phyloP scores from a whole-genome alignment of 2,329 filamentous ascomycete species.

The Fonsecaea monophora region DNA sequence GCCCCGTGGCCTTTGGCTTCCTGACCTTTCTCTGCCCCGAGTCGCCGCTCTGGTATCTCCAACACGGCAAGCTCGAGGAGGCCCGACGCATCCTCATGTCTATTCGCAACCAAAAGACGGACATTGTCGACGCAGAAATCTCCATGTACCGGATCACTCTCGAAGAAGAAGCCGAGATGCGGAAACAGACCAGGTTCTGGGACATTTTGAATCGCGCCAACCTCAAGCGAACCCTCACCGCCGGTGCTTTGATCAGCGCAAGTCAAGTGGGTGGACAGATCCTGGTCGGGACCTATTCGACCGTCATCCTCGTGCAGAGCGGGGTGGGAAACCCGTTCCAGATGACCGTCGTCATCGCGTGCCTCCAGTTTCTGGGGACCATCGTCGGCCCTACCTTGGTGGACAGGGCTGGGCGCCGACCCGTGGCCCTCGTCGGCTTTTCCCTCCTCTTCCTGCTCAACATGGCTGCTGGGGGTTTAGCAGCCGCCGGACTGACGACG shows the following conservation, averaged over 20 bases:
- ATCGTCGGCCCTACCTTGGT: constrained; percentile 47
- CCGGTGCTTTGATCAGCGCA: constrained; percentile 46
- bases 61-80: constrained; percentile 57
- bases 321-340: constrained; percentile 46
- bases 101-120: constrained; percentile 48
- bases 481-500: constrained; percentile 38
- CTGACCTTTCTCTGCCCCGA: constrained; percentile 52
- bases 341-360: constrained; percentile 47
- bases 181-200: constrained; percentile 44
- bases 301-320: constrained; percentile 47
- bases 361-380: constrained; percentile 47
- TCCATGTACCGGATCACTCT: constrained; percentile 34
- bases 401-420: constrained; percentile 46
- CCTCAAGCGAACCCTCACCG: constrained; percentile 47
- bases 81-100: constrained; percentile 56
- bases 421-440: constrained; percentile 48
- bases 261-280: constrained; percentile 50
- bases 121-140: constrained; percentile 25
- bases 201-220: constrained; percentile 47
- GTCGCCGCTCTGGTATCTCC: constrained; percentile 62
- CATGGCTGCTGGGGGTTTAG: constrained; percentile 45
- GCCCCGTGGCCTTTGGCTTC: constrained; percentile 41
- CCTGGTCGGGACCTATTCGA: constrained; percentile 48
- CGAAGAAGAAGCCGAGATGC: constrained; percentile 40
- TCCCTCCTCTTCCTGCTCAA: constrained; percentile 46